Conservation (phyloP, 495 filamentous ascomycete genomes). For the Parachaetomium inaequale region DNA sequence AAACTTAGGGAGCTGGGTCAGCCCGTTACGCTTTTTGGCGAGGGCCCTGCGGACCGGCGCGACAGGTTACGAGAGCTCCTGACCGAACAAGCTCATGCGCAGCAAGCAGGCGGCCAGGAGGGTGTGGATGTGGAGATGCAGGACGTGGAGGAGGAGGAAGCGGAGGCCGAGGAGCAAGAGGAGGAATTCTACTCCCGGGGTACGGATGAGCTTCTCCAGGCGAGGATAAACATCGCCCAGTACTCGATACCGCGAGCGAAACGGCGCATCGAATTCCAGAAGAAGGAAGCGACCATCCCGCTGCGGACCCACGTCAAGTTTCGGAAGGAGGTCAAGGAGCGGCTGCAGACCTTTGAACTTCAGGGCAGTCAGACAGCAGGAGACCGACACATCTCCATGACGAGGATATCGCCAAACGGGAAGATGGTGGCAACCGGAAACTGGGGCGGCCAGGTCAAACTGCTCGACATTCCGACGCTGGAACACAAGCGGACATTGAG, state of each 20-base stretch:
- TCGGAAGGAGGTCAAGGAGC: conserved; percentile 82
- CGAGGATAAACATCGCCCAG: conserved; percentile 74
- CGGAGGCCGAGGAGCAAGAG: conserved; percentile 67
- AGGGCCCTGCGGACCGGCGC: conserved; percentile 80
- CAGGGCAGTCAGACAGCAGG: conserved; percentile 90
- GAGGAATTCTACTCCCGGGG: conserved; percentile 97
- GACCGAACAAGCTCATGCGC: conserved; percentile 69
- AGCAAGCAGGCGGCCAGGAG: conserved; percentile 49
- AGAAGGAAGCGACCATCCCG: conserved; percentile 73
- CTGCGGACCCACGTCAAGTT: conserved; percentile 86
- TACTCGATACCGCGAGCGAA: conserved; percentile 84
- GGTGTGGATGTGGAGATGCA: conserved; percentile 58
- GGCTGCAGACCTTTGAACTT: conserved; percentile 76
- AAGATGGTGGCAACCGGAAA: conserved; percentile 83
- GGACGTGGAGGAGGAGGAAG: conserved; percentile 62
- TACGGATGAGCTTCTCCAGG: conserved; percentile 65
- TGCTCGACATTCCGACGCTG: conserved; percentile 79
- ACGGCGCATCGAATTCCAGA: conserved; percentile 68
- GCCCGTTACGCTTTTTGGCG: conserved; percentile 92
- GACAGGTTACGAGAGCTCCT: conserved; percentile 83
- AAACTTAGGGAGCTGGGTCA: conserved; percentile 80
- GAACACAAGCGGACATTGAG: conserved; percentile 68
- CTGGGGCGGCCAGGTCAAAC: conserved; percentile 82
- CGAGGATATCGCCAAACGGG: conserved; percentile 83
- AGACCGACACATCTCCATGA: conserved; percentile 84